These are phyloP conservation scores for Oryza coarctata DNA, from an alignment of 176 grass and related monocot genomes.

Conservation along the genomic window DNA sequence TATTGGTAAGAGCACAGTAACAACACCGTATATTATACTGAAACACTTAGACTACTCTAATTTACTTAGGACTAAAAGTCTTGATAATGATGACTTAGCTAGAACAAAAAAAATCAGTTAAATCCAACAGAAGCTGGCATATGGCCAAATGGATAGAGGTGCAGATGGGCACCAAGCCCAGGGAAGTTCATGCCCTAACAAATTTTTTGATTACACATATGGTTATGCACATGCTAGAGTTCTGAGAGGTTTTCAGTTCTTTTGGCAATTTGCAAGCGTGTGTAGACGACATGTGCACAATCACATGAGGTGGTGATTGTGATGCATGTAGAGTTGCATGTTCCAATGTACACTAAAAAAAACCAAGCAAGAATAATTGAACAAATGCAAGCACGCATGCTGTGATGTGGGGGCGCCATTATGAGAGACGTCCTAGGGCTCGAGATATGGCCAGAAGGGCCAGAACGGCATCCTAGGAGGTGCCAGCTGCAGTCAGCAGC, in stretches of 20 bases:
- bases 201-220: not conserved
- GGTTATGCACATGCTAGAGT: not conserved
- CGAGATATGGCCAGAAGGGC: too few relatives aligned
- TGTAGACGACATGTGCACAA: not conserved
- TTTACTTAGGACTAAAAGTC: too few relatives aligned
- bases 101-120: not conserved
- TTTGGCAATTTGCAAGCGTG: not conserved
- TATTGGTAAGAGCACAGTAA: slow-evolving; percentile 23
- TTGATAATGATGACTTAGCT: too few relatives aligned
- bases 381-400: slow-evolving; percentile 9
- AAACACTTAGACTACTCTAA: too few relatives aligned
- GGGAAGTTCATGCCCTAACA: not conserved
- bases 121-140: not conserved
- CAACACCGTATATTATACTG: slow-evolving; percentile 11
- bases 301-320: not conserved
- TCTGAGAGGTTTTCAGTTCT: not conserved
- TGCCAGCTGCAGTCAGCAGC: too few relatives aligned
- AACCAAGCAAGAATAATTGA: not conserved
- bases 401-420: too few relatives aligned
- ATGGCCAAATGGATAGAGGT: not conserved
- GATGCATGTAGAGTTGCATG: not conserved
- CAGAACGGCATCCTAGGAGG: too few relatives aligned
- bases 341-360: not conserved
- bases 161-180: not conserved
- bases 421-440: too few relatives aligned